phyloP scores from a whole-genome alignment of 108 stramenopile genomes.

The Stephanodiscus triporus region DNA sequence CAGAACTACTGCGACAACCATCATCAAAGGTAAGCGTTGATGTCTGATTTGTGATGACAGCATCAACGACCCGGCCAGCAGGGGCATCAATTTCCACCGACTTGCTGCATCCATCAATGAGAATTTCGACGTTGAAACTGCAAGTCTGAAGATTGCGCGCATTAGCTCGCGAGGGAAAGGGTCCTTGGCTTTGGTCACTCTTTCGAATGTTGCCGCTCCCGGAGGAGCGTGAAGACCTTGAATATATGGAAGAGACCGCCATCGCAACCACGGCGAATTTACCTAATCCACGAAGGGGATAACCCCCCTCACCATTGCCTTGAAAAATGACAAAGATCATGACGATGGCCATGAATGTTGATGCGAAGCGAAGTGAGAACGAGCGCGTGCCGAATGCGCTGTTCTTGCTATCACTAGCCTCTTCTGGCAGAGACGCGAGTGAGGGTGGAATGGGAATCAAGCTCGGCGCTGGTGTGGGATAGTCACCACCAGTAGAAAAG shows the following conservation, averaged over 20 bases:
- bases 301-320: neutral
- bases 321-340: slow-evolving; percentile 4
- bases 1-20: slow-evolving; percentile 17
- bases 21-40: slow-evolving; percentile 9
- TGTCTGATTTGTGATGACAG: slow-evolving; percentile 18
- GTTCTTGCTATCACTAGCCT: neutral
- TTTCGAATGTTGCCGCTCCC: slow-evolving; percentile 4
- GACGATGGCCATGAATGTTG: slow-evolving; percentile 11
- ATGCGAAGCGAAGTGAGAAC: neutral
- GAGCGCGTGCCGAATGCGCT: slow-evolving; percentile 2
- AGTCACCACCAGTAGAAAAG: too few relatives aligned
- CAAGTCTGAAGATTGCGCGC: slow-evolving; percentile 30
- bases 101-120: slow-evolving; percentile 38
- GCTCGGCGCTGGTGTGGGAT: slow-evolving; percentile 4
- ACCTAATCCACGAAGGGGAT: slow-evolving; percentile 7
- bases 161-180: slow-evolving; percentile 2
- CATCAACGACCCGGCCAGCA: slow-evolving; percentile 35
- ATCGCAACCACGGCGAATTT: slow-evolving; percentile 24
- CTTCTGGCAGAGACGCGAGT: neutral
- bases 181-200: neutral
- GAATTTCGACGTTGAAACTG: slow-evolving; percentile 49
- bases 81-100: slow-evolving; percentile 36
- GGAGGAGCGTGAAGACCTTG: neutral
- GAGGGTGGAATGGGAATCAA: neutral
- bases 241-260: slow-evolving; percentile 15